Conservation (phyloP, 2,329 filamentous ascomycete species). For the Penicillium sp. region DNA sequence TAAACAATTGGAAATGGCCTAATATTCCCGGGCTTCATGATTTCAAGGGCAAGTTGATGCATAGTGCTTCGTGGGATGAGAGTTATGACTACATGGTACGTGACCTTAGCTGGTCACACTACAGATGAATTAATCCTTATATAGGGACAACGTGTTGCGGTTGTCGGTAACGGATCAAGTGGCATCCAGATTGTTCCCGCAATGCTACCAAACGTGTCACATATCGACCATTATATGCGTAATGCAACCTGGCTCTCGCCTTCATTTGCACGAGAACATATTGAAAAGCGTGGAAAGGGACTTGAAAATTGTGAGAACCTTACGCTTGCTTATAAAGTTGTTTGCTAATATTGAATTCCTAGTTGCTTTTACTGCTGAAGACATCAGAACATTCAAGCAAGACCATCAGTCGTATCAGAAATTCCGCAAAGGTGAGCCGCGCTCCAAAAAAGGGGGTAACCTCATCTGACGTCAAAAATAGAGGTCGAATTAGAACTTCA, state of each 20-base stretch:
- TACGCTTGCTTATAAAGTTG: not conserved
- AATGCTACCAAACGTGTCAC: slow-evolving; percentile 40
- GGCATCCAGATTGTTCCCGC: slow-evolving; percentile 45
- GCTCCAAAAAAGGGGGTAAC: too few relatives aligned
- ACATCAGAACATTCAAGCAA: too few relatives aligned
- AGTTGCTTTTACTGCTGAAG: slow-evolving; percentile 27
- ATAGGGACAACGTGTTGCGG: slow-evolving; percentile 36
- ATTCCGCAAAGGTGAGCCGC: slow-evolving; percentile 34
- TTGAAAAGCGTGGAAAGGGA: slow-evolving; percentile 28
- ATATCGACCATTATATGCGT: slow-evolving; percentile 39
- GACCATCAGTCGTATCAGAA: slow-evolving; percentile 28
- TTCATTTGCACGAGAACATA: slow-evolving; percentile 28
- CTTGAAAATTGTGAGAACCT: slow-evolving; percentile 31
- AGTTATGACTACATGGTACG: slow-evolving; percentile 34
- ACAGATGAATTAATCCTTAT: not conserved
- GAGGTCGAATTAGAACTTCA: slow-evolving; percentile 37
- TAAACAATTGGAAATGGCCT: slow-evolving; percentile 48
- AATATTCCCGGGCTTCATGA: slow-evolving; percentile 47
- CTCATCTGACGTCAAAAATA: slow-evolving; percentile 6
- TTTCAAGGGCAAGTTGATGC: slow-evolving; percentile 49
- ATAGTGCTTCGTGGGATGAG: slow-evolving; percentile 47
- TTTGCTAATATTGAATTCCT: not conserved
- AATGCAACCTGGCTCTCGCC: slow-evolving; percentile 35
- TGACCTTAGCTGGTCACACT: not conserved
- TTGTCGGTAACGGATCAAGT: slow-evolving; percentile 43